Base-by-base conservation (phyloP, 805 yeast species). In the Candida ipomoeae region DNA sequence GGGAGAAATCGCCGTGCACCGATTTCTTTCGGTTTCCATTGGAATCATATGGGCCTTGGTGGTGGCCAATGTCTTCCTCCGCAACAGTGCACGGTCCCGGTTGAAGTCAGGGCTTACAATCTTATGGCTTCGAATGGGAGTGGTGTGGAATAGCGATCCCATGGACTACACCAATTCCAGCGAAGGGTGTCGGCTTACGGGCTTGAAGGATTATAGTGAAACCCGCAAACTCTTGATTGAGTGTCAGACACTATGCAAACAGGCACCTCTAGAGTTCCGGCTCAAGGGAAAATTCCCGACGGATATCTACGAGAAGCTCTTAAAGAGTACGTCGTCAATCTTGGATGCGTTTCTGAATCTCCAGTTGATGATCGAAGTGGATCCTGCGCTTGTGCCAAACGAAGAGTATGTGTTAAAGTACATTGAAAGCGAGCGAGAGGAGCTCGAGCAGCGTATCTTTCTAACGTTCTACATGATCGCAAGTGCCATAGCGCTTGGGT, bases 1-100 rank as follows among this genome's bases (percentile, higher is more conserved):
- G 23, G 74, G 69, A 15, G 89, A 85, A 56, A 85, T 89, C 66
- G 95, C 95, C 0, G 73, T 85, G 60, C 96, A 88, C 64, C 72
- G 96, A 49, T 84, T 85, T 55, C 68, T 84, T 2, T 81, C 92
- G 0, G 96, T 88, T 7, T 71, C 83, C 6, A 65, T 80, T 26
- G 96, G 96, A 33, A 83, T 87, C 2, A 50, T 84, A 0, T 88
- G 92, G 90, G 94, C 96, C 0, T 69, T 89, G 21, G 61, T 80
- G 2, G 78, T 89, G 67, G 84, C 94, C 0, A 67, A 83, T 34
- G 70, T 80, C 1, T 74, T 87, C 46, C 73, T 85, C 46, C 96
- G 96, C 3, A 83, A 82, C 61, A 83, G 89, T 60, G 96, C 96
- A 0, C 73, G 96, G 42, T 72, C 80, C 13, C 70, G 89, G 44